Evolutionary conservation across 345 rosid genomes (phyloP), one percentile per base, ranked within the genome.

Genomic region (Salix koriyanagi): DNA sequence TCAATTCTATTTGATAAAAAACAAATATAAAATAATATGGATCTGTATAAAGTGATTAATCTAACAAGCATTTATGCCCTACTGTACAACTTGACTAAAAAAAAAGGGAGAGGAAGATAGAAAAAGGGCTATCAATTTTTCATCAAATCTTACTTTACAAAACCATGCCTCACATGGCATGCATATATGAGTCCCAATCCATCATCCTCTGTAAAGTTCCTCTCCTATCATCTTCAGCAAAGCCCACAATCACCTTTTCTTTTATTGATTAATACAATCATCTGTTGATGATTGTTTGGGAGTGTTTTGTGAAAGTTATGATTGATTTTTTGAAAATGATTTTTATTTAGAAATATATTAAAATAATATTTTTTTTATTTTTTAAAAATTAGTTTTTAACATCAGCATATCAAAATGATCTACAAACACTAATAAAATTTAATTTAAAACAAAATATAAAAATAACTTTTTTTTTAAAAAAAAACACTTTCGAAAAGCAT

Each of bases 161-260:
- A 69, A 41, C 36, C 46, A 65, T 75, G 75, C 21, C 70, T 19
- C 23, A 14, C 75, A 75, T 34, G 58, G 54, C 30, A 30, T 50
- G 58, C n/a, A 50, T 18, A 34, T 7, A 54, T 19, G 44, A 71
- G 21, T 50, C 65, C 37, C 74, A 6, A 36, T 11, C 36, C 25
- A 69, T 69, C 34, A 54, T 10, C n/a, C 21, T 30, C 37, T 36
- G 7, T 36, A 36, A 5, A 36, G 37, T 36, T 36, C 37, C 7
- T 9, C 9, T 30, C 64, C 18, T 18, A 64, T 26, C 52, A 64
- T 64, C 75, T 77, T 77, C 52, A 23, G 23, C 7, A 48, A 0
- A 34, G n/a, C 25, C 65, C 69, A 13, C 23, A 26, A 42, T 69
- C 32, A 30, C 50, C n/a, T 61, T 41, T 26, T 56, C 26, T 39